Percentiles rank a stretch among this genome's conserved stretches.
phyloP scores from a whole-genome alignment of 768 basidiomycete genomes.

The Lactifluus echinatus region DNA sequence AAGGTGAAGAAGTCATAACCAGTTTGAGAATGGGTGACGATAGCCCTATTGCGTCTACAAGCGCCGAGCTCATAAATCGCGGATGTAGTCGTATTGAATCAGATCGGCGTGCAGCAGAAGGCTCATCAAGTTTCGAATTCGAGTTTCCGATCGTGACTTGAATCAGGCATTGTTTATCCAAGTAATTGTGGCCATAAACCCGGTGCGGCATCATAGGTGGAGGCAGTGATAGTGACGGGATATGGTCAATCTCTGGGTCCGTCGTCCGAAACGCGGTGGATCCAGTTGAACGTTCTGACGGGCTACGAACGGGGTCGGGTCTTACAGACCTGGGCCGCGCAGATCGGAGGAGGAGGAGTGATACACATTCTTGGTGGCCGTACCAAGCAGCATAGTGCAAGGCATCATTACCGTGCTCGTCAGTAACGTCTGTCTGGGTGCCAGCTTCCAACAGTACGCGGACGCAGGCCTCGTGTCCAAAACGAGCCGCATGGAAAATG shows the following conservation, averaged over 20 bases:
- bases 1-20: slow-evolving; percentile 85
- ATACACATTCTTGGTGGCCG: slow-evolving; percentile 67
- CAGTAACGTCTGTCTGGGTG: slow-evolving; percentile 61
- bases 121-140: slow-evolving; percentile 32
- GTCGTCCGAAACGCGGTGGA: slow-evolving; percentile 25
- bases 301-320: slow-evolving; percentile 19
- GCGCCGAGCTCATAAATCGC: slow-evolving; percentile 60
- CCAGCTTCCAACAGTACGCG: slow-evolving; percentile 72
- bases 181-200: slow-evolving; percentile 93
- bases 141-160: slow-evolving; percentile 75
- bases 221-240: slow-evolving; percentile 90
- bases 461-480: slow-evolving; percentile 71
- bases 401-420: slow-evolving; percentile 79
- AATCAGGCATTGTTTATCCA: slow-evolving; percentile 79
- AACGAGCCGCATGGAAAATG: slow-evolving; percentile 87
- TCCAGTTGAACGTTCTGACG: slow-evolving; percentile 24
- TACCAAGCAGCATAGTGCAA: slow-evolving; percentile 97
- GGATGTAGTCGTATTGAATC: slow-evolving; percentile 60
- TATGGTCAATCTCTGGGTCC: slow-evolving; percentile 78
- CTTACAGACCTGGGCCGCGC: slow-evolving; percentile 22
- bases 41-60: slow-evolving; percentile 57
- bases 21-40: slow-evolving; percentile 84
- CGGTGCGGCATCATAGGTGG: slow-evolving; percentile 98
- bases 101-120: slow-evolving; percentile 27
- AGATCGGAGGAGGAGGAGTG: slow-evolving; percentile 40